Evolutionary conservation across 2,329 filamentous ascomycete genomes (phyloP), one percentile per base, ranked within the genome.

Genomic region (Ceratocystiopsis brevicomis): DNA sequence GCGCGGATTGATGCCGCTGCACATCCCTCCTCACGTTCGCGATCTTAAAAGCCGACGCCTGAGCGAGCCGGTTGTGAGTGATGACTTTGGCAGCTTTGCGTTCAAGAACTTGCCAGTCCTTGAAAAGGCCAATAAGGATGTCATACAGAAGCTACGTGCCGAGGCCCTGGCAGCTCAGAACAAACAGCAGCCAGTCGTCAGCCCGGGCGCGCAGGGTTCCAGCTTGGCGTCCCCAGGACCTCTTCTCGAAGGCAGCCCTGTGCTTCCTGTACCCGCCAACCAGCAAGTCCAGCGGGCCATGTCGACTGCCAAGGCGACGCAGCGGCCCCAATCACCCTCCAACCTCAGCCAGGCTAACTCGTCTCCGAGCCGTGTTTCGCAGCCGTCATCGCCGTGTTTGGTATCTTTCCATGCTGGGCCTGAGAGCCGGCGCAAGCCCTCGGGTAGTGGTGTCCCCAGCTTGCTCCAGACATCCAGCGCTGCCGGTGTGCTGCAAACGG

Each of bases 51-150:
- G 76, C 52, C 75, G 90, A 49, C 73, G 90, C 52, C 68, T 96
- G 36, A 96, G 88, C 58, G 90, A 98, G 59, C 90, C 90, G 1
- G 77, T 88, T 15, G 73, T 76, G 32, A 71, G 79, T 1, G 90
- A 98, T 58, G 92, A 98, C 57, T 98, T 98, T 65, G 90, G 90
- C 32, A 86, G 76, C 49, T 98, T 98, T 60, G 76, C 85, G 36
- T 98, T 94, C 68, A 98, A 98, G 64, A 98, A 98, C 53, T 64
- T 98, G 40, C 87, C 88, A 0, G 88, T 96, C 17, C 68, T 98
- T 16, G 90, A 96, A 54, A 96, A 95, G 59, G 90, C 90, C 44
- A 98, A 98, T 61, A 98, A 98, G 57, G 90, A 98, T 54, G 86
- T 96, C 30, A 94, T 98, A 32, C 87, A 96, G 54, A 96, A 96